Percentiles rank a stretch among this genome's conserved stretches.
phyloP scores from a whole-genome alignment of 164 flowering plant genomes.

The Brasenia schreberi region DNA sequence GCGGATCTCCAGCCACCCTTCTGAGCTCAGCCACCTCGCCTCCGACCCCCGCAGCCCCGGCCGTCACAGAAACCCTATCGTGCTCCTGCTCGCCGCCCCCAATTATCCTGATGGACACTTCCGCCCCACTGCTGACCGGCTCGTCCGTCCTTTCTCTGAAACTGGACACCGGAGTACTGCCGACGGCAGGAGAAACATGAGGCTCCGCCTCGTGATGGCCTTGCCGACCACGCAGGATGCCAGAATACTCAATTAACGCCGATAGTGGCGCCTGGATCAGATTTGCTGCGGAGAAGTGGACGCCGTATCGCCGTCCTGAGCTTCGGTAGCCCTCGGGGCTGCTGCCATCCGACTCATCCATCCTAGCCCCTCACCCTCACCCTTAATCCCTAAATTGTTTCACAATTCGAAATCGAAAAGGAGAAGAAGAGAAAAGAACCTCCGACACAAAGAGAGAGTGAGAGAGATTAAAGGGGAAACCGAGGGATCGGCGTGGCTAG shows the following conservation, averaged over 20 bases:
- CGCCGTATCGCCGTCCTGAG: conserved; percentile 36
- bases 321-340: background rate
- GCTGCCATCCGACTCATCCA: background rate
- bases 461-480: no score
- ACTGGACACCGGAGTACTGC: background rate
- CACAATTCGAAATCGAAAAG: no score
- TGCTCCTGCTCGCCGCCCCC: conserved; percentile 63
- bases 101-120: conserved; percentile 88
- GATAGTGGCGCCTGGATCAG: conserved; percentile 74
- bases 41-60: background rate
- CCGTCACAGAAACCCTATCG: conserved; percentile 14
- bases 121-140: conserved; percentile 33
- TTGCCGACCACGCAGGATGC: conserved; percentile 48
- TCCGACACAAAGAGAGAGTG: no score
- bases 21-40: background rate
- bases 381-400: no score
- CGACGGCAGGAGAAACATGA: background rate
- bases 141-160: conserved; percentile 20
- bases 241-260: conserved; percentile 76
- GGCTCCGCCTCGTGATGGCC: conserved; percentile 37
- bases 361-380: background rate
- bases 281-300: conserved; percentile 55
- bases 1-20: background rate
- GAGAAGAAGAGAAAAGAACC: no score
- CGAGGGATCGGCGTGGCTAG: no score